Evolutionary conservation across 306 rosid species (phyloP).

Genomic region (Amphicarpaea edgeworthii): DNA sequence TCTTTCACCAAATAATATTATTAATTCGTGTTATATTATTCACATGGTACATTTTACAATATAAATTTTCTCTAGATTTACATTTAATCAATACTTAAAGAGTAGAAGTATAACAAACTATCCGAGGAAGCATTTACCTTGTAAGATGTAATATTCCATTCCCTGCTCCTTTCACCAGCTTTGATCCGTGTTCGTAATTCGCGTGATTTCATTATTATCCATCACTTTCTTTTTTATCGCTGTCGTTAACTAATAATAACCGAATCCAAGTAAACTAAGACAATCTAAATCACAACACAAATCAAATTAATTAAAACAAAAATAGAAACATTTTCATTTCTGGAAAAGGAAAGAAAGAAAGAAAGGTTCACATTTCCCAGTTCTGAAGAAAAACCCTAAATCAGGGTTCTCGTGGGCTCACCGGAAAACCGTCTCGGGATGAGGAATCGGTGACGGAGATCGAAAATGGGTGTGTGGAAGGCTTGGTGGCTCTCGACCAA

Average conservation of each 20-base stretch:
- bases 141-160: too few relatives aligned
- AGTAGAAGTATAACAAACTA: too few relatives aligned
- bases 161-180: too few relatives aligned
- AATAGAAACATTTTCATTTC: not conserved
- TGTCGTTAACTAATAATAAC: not conserved
- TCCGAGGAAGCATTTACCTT: too few relatives aligned
- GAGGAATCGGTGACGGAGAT: slow-evolving; percentile 39
- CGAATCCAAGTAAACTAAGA: not conserved
- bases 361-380: not conserved
- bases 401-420: slow-evolving; percentile 39
- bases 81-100: too few relatives aligned
- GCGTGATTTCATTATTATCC: not conserved
- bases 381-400: slow-evolving; percentile 47
- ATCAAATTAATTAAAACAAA: not conserved
- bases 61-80: too few relatives aligned
- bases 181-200: not conserved
- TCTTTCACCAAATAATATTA: too few relatives aligned
- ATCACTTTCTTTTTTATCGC: not conserved
- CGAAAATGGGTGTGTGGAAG: slow-evolving; percentile 42
- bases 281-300: not conserved
- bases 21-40: too few relatives aligned
- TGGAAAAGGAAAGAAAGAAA: not conserved
- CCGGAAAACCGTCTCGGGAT: not conserved
- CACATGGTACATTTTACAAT: too few relatives aligned
- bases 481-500: slow-evolving; percentile 43